phyloP scores from a whole-genome alignment of 225 moss, liverwort and hornwort genomes.

The Polytrichum commune region DNA sequence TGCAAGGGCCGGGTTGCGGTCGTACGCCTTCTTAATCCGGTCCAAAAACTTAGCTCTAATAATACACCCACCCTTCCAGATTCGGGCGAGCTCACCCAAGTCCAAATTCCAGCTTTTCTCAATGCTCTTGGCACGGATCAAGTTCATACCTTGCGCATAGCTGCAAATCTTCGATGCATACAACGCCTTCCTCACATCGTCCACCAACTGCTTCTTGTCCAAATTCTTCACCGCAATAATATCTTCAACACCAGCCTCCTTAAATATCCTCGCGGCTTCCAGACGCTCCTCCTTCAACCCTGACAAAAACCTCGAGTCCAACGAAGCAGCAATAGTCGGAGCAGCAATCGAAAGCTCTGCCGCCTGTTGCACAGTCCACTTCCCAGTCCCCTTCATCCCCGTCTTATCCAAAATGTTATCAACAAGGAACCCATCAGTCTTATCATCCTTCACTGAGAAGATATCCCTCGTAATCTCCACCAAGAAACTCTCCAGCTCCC shows the following conservation, averaged over 20 bases:
- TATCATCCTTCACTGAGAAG: constrained; percentile 73
- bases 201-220: constrained; percentile 77
- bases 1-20: constrained; percentile 68
- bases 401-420: constrained; percentile 93
- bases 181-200: constrained; percentile 79
- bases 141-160: constrained; percentile 94
- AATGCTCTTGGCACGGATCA: constrained; percentile 86
- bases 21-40: constrained; percentile 82
- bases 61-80: constrained; percentile 96
- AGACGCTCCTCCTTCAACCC: constrained; percentile 86
- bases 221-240: constrained; percentile 61
- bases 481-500: constrained; percentile 88
- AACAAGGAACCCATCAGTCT: constrained; percentile 70
- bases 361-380: constrained; percentile 90
- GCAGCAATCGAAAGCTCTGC: constrained; percentile 89
- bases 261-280: constrained; percentile 74
- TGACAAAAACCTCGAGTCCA: constrained; percentile 82
- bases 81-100: constrained; percentile 83
- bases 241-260: constrained; percentile 65
- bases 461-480: constrained; percentile 85
- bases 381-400: constrained; percentile 93
- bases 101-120: constrained; percentile 76
- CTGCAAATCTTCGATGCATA: constrained; percentile 93
- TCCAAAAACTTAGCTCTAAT: constrained; percentile 72
- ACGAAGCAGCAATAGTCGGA: constrained; percentile 81